phyloP scores from a whole-genome alignment of 305 asterid species.

The Rubia peregrina region DNA sequence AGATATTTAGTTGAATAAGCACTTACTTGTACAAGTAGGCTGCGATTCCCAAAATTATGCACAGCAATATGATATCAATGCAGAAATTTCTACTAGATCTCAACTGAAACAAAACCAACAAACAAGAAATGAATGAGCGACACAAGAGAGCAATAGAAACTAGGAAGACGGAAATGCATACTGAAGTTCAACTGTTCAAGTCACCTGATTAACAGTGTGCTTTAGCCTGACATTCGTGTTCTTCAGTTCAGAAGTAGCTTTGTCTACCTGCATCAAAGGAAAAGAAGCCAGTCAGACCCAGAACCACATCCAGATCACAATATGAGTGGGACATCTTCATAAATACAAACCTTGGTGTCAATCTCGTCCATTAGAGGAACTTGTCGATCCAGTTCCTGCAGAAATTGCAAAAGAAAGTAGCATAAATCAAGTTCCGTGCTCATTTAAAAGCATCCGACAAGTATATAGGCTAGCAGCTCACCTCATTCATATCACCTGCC shows the following conservation, averaged over 20 bases:
- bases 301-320: not conserved
- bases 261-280: conserved; percentile 61
- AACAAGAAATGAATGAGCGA: not conserved
- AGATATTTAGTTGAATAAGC: conserved; percentile 4
- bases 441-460: conserved; percentile 16
- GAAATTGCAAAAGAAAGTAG: conserved; percentile 3
- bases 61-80: conserved; percentile 75
- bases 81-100: conserved; percentile 92
- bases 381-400: conserved; percentile 91
- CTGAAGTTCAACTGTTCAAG: conserved; percentile 19
- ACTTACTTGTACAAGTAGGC: conserved; percentile 91
- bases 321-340: conserved; percentile 4
- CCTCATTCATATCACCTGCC: conserved; percentile 97
- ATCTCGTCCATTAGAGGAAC: conserved; percentile 98
- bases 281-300: conserved; percentile 1
- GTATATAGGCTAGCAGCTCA: conserved; percentile 27
- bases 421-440: conserved; percentile 10
- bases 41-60: conserved; percentile 87
- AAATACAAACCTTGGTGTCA: conserved; percentile 65
- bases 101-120: conserved; percentile 40
- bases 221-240: conserved; percentile 90
- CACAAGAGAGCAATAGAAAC: not conserved
- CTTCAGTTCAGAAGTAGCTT: conserved; percentile 81
- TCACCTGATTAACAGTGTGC: conserved; percentile 85
- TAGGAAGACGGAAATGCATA: conserved; percentile 4